phyloP scores from a whole-genome alignment of 1,284 basidiomycete species.

The Puccinia horiana region DNA sequence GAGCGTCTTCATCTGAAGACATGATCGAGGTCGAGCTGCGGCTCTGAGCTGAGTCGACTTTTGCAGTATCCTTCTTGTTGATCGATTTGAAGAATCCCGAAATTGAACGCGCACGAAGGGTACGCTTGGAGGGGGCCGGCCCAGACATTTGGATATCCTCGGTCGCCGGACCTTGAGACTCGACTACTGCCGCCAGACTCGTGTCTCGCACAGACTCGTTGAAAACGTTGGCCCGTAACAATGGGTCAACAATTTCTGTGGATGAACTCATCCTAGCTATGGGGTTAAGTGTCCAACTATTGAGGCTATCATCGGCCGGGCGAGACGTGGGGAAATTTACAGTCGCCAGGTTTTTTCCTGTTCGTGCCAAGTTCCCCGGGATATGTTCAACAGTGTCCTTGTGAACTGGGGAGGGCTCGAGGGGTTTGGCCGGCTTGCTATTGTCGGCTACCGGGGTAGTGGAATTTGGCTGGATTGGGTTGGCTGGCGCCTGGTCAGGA shows the following conservation, averaged over 20 bases:
- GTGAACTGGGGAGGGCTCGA: not conserved
- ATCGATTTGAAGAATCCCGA: not conserved
- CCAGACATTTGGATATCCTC: not conserved
- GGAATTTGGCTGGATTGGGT: not conserved
- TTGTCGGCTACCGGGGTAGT: not conserved
- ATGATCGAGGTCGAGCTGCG: not conserved
- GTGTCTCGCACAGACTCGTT: not conserved
- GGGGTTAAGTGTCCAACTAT: not conserved
- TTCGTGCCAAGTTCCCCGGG: not conserved
- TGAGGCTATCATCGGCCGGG: not conserved
- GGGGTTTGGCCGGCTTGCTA: not conserved
- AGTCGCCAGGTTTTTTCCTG: not conserved
- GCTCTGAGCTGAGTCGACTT: not conserved
- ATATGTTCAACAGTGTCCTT: not conserved
- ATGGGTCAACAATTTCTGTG: conserved; percentile 2
- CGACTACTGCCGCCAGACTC: not conserved
- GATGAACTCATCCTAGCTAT: not conserved
- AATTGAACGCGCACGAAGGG: conserved; percentile 5
- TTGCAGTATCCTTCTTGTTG: not conserved
- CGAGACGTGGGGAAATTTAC: not conserved
- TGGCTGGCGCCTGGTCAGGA: not conserved
- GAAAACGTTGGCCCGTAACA: not conserved
- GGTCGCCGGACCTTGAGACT: not conserved
- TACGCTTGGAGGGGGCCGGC: not conserved
- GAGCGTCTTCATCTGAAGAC: not conserved